These are phyloP conservation scores for Phytophthora vignae DNA, from an alignment of 352 stramenopile genomes.

Conservation along the genomic window DNA sequence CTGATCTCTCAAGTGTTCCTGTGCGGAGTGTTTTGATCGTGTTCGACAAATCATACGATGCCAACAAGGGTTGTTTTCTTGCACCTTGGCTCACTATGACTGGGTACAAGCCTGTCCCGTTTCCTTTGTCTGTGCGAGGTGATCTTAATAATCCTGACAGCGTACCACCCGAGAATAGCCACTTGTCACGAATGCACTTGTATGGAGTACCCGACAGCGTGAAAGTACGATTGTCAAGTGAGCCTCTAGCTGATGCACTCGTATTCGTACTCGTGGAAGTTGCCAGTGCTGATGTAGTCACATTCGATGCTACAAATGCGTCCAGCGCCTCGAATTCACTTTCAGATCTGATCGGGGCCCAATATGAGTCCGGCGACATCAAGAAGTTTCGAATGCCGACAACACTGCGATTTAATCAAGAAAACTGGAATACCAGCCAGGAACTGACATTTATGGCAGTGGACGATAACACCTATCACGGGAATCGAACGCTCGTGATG, in stretches of 20 bases:
- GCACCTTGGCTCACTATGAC: conserved; percentile 45
- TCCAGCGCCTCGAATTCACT: conserved; percentile 24
- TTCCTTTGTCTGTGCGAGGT: conserved; percentile 56
- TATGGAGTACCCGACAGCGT: conserved; percentile 42
- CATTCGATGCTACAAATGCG: conserved; percentile 54
- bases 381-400: conserved; percentile 50
- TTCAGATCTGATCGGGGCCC: conserved; percentile 34
- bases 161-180: conserved; percentile 43
- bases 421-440: conserved; percentile 68
- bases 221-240: conserved; percentile 57
- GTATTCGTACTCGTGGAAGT: conserved; percentile 45
- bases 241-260: conserved; percentile 57
- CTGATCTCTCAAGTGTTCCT: conserved; percentile 34
- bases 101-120: conserved; percentile 50
- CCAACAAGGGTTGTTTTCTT: conserved; percentile 44
- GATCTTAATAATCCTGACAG: conserved; percentile 46
- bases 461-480: conserved; percentile 70
- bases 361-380: conserved; percentile 53
- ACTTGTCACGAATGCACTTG: conserved; percentile 68
- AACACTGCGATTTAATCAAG: conserved; percentile 55
- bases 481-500: conserved; percentile 57
- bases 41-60: conserved; percentile 72
- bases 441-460: conserved; percentile 59
- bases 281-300: conserved; percentile 34
- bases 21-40: conserved; percentile 43